Evolutionary conservation across 805 yeast genomes (phyloP), one percentile per base, ranked within the genome.

Genomic region (Yueomyces sinensis): DNA sequence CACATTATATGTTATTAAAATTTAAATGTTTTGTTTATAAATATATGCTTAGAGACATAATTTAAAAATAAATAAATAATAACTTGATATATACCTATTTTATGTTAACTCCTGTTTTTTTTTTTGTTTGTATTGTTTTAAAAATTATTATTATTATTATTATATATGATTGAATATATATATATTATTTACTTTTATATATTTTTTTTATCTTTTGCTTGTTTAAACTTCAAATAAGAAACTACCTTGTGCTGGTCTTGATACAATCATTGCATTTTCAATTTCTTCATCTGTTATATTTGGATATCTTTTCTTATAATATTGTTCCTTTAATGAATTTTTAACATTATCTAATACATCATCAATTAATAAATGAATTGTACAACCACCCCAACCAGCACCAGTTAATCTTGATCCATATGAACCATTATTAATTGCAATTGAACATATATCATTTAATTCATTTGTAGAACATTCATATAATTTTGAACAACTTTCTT

Each of bases 331-430:
- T 34, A 77, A 58, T 0, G 77, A 74, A 38, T 60, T 64, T 38
- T 63, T 62, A 4, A 59, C 56, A 3, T 68, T 57, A 23, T 41
- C 46, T 11, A 50, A 49, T 4, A 38, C 37, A 5, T 37, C 38
- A 16, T 38, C 38, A 2, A 47, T 46, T 9, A 77, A 70, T 37
- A 78, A 54, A 48, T 76, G 82, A n/a, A 78, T 79, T 0, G 79
- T 64, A 22, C 76, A 72, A 5, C 86, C 86, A 24, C 86, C 86
- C 67, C 75, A 78, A 4, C 87, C 87, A 15, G 87, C 86, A 19
- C 86, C 87, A 9, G 86, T 77, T n/a, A 75, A 65, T 36, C 87
- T 63, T 1, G 82, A 72, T 14, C 86, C 86, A 38, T 55, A 62
- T 1, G 82, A 62, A 3, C 84, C 86, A 39, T 68, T 63, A 2